Conservation (phyloP, 1,284 basidiomycete genomes). For the Farysia itapuensis region DNA sequence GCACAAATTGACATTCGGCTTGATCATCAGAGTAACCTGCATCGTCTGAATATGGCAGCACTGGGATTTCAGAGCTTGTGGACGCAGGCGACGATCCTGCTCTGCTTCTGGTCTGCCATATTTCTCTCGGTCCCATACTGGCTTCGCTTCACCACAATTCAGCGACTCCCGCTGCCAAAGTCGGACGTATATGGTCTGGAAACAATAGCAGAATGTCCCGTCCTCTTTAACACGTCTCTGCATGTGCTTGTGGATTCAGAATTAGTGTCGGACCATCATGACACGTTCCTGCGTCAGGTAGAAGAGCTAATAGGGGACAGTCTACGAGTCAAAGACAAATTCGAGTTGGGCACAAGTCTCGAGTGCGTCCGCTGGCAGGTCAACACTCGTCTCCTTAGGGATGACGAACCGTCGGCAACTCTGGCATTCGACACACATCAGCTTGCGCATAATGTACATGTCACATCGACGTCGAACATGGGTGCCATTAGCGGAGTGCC, state of each 20-base stretch:
- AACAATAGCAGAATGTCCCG: slow-evolving; percentile 13
- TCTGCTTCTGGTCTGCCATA: slow-evolving; percentile 37
- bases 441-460: neutral
- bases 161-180: slow-evolving; percentile 41
- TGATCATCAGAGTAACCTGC: no score
- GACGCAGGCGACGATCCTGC: slow-evolving; percentile 25
- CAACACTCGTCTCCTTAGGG: no score
- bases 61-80: slow-evolving; percentile 26
- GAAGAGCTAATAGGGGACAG: slow-evolving; percentile 19
- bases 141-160: slow-evolving; percentile 47
- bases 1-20: no score
- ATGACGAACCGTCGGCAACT: no score
- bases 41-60: neutral
- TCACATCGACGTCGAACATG: neutral
- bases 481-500: neutral
- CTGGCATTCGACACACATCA: neutral
- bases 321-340: slow-evolving; percentile 9
- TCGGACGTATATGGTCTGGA: slow-evolving; percentile 16
- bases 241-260: slow-evolving; percentile 3
- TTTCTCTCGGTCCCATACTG: slow-evolving; percentile 41
- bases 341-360: slow-evolving; percentile 7
- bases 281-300: slow-evolving; percentile 7
- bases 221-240: slow-evolving; percentile 13
- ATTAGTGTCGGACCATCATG: slow-evolving; percentile 1
- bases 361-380: slow-evolving; percentile 30